Conservation (phyloP, 2,329 filamentous ascomycete species). For the Podosphaera fusca region DNA sequence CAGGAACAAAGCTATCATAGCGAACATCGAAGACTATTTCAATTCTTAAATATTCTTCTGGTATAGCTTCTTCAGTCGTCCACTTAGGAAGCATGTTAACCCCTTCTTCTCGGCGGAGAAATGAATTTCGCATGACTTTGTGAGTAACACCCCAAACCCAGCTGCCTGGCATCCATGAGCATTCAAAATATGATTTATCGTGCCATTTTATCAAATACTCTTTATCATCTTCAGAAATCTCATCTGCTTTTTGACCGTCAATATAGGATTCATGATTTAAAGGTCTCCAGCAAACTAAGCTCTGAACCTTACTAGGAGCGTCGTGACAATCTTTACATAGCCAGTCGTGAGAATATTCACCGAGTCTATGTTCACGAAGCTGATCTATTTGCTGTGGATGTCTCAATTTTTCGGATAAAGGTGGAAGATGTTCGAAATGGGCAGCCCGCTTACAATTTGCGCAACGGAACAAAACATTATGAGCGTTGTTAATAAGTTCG, state of each 20-base stretch:
- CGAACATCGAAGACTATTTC: conserved; percentile 77
- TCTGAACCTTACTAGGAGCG: conserved; percentile 41
- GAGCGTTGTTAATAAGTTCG: conserved; percentile 46
- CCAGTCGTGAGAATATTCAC: conserved; percentile 56
- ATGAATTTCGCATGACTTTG: conserved; percentile 44
- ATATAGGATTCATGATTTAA: conserved; percentile 30
- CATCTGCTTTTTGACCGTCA: conserved; percentile 26
- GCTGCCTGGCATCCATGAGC: conserved; percentile 66
- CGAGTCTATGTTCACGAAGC: conserved; percentile 36
- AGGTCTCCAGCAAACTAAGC: conserved; percentile 77
- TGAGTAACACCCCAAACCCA: conserved; percentile 63
- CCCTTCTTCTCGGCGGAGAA: conserved; percentile 44
- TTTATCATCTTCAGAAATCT: conserved; percentile 52
- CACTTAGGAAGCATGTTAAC: conserved; percentile 39
- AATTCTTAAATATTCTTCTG: conserved; percentile 62
- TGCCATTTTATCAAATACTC: conserved; percentile 89
- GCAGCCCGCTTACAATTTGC: conserved; percentile 50
- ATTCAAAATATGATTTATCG: conserved; percentile 55
- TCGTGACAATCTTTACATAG: conserved; percentile 56
- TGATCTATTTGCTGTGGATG: conserved; percentile 21
- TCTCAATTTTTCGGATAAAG: conserved; percentile 16
- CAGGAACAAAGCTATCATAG: conserved; percentile 30
- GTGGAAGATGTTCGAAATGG: conserved; percentile 63
- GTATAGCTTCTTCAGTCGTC: conserved; percentile 55
- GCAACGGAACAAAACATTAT: conserved; percentile 69